Evolutionary conservation across 2,329 filamentous ascomycete species (phyloP), one percentile per base, ranked within the genome.

Genomic region (Arthrinium puccinioides): DNA sequence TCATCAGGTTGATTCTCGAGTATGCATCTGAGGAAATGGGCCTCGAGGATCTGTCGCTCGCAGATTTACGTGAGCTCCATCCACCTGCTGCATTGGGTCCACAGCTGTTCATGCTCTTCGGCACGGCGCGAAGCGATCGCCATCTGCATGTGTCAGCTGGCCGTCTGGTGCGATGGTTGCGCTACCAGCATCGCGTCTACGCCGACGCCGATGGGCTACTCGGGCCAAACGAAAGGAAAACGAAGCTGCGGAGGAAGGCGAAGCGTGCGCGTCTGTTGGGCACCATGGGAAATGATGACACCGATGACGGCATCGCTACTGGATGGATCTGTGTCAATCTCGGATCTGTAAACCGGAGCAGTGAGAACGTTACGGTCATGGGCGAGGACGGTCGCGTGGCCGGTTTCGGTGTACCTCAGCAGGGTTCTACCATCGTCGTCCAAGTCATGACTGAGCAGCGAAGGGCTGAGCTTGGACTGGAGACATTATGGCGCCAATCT

Each of bases 271-370:
- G 87, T 58, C 67, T 96, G 43, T 66, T 94, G 48, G 87, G 85
- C 11, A 84, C 76, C 41, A 76, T 74, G 32, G 68, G 76, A 6
- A 76, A 76, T 9, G 71, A 72, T 11, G 74, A 73, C 32, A 66
- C 73, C 2, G 89, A 95, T 49, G 87, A 96, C 53, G 90, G 89
- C 3, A 85, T 95, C 36, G 82, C 84, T 10, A 96, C 90, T 1
- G 89, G 88, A 9, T 98, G 92, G 92, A 84, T 98, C 15, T 98
- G 92, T 60, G 85, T 97, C 43, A 94, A 95, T 55, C 74, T 92
- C 9, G 87, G 86, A 5, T 76, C 75, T 13, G 71, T 87, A 1
- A 76, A 82, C 29, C 72, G 74, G 16, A 66, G 70, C n/a, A 51
- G 56, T 13, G 53, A 56, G 8, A 69, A 76, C 43, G 54, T 61